Evolutionary conservation across 441 rosid species (phyloP), one percentile per base, ranked within the genome.

Genomic region (Rhodomyrtus psidioides): DNA sequence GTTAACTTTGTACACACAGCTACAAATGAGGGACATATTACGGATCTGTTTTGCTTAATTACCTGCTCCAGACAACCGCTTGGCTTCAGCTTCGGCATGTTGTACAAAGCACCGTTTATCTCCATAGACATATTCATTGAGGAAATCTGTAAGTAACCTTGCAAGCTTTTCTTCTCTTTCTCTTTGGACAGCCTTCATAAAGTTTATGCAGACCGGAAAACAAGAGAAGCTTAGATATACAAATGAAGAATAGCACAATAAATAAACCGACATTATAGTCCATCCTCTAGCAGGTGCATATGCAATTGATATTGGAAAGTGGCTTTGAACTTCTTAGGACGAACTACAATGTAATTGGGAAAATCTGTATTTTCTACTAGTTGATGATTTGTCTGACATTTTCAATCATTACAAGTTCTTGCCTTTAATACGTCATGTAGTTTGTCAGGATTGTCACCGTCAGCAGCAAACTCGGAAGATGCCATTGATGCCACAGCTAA

Each of bases 111-210:
- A 93, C 85, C 89, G 81, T 91, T 92, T 95, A 90, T 96, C 98
- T 53, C 95, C 98, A 51, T 89, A 94, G 65, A 94, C 98, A 83
- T 94, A 94, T 84, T 90, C 95, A 86, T 89, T 92, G 5, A 95
- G 92, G 79, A 95, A 93, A 86, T 92, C 94, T 91, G 85, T 93
- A 55, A 97, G 92, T 44, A 86, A 89, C 86, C 91, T 90, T 23
- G 98, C 97, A 19, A 97, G 94, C 90, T 94, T 94, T 82, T 97
- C 98, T 90, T 97, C 98, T 90, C 99, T 94, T 90, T 95, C 99
- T 87, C 88, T 95, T 84, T 97, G 99, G 87, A 95, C 94, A 86
- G 89, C 95, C 99, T 95, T 87, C 86, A 82, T 75, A 16, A 46
- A 83, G 58, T 21, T 39, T 27, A 55, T 34, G 12, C 56, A 54